Percentiles rank a stretch among this genome's conserved stretches.
Evolutionary conservation across 31 red algal species (phyloP).

Genomic region (Asparagopsis taxiformis): DNA sequence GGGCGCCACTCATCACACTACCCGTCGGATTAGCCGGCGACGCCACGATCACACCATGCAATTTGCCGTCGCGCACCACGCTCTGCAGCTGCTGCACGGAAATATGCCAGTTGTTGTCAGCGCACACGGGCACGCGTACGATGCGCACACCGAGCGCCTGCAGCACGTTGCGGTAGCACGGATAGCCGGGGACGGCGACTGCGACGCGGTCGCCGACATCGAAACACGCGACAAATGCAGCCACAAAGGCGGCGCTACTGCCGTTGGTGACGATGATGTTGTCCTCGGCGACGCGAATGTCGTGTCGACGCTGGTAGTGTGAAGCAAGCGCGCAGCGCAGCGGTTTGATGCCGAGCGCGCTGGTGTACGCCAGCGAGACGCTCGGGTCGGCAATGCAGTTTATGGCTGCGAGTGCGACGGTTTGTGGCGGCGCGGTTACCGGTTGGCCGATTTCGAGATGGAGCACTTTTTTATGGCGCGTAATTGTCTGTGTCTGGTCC

Average conservation of each 20-base stretch:
- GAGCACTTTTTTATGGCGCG: not conserved
- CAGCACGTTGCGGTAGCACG: constrained; percentile 60
- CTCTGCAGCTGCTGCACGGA: constrained; percentile 26
- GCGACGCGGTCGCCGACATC: constrained; percentile 63
- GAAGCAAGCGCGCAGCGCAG: constrained; percentile 32
- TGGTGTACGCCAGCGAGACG: constrained; percentile 29
- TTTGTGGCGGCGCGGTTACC: constrained; percentile 1
- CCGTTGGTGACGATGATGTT: constrained; percentile 35
- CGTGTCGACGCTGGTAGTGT: constrained; percentile 37
- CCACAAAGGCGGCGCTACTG: constrained; percentile 36
- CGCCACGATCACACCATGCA: constrained; percentile 48
- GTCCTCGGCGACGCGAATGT: not conserved
- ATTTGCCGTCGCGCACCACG: not conserved
- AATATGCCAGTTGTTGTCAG: constrained; percentile 29
- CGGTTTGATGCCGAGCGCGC: constrained; percentile 19
- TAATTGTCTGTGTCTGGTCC: not conserved
- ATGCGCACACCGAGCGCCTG: constrained; percentile 27
- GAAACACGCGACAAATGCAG: constrained; percentile 34
- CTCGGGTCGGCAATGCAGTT: not conserved
- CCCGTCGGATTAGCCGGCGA: constrained; percentile 76
- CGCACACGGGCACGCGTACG: constrained; percentile 27
- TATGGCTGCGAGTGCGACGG: constrained; percentile 5
- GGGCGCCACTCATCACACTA: constrained; percentile 7
- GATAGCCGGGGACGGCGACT: constrained; percentile 50
- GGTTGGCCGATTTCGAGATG: constrained; percentile 59